Evolutionary conservation across 2,329 filamentous ascomycete species (phyloP), one percentile per base, ranked within the genome.

Genomic region (Paecilomyces dactylethromorphus): DNA sequence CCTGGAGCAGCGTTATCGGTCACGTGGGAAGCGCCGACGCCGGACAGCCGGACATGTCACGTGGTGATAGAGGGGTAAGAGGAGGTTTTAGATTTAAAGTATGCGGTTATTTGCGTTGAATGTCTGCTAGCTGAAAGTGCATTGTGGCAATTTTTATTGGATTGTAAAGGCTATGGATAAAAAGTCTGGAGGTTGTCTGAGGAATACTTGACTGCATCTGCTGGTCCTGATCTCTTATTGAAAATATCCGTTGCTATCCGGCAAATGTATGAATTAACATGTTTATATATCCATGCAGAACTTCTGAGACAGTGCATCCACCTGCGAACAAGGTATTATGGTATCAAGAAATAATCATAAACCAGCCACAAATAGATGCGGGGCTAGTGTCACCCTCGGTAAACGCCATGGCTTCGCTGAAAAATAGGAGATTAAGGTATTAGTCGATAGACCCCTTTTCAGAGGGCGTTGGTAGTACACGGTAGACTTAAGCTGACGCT

Each of bases 21-120:
- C 71, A 74, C 71, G 71, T 72, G 71, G 68, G 71, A 68, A 63
- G 55, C 60, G 61, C 63, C 62, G 62, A 61, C 64, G 55, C 57
- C 24, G 58, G 54, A 57, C 55, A 45, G 35, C n/a, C n/a, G 15
- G 39, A 18, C n/a, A 45, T 3, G n/a, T 45, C 39, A 45, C 39
- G 39, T 45, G 39, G 39, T 18, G 39, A 45, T 45, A 45, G 35
- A n/a, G 35, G 18, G 12, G n/a, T 12, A 39, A n/a, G 24, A 15
- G 22, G 29, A 55, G 18, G 4, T 35, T 35, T 39, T 39, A 5
- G 13, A 4, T 11, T 13, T n/a, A n/a, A 26, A 5, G 3, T 26
- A 26, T 26, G 24, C 5, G 24, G 24, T 26, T 5, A 26, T 26
- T 26, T 26, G 24, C 5, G 5, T 26, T 26, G 24, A 26, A 26